Conservation (phyloP, 2,329 filamentous ascomycete species). For the Gaeumannomyces tritici region DNA sequence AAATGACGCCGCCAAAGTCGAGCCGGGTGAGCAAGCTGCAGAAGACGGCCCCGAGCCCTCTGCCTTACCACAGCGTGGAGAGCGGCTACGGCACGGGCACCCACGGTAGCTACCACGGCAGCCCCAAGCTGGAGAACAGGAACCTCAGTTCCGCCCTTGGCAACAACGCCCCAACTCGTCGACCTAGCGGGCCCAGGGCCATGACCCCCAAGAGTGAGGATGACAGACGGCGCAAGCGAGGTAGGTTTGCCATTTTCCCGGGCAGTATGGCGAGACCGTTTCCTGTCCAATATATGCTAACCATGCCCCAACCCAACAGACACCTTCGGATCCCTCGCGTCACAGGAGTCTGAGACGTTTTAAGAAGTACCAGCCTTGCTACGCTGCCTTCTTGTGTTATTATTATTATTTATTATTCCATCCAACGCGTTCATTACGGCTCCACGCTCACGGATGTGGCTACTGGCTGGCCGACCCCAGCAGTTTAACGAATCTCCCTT, state of each 20-base stretch:
- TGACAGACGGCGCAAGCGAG: constrained; percentile 46
- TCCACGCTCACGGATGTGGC: neutral
- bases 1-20: constrained; percentile 34
- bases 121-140: constrained; percentile 46
- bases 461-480: neutral
- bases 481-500: neutral
- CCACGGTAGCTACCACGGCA: constrained; percentile 35
- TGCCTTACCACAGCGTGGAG: constrained; percentile 47
- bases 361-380: constrained; percentile 19
- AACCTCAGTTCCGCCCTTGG: constrained; percentile 45
- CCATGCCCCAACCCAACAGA: constrained; percentile 21
- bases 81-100: constrained; percentile 40
- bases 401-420: neutral
- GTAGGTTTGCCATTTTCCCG: constrained; percentile 20
- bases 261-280: neutral
- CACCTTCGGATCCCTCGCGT: constrained; percentile 42
- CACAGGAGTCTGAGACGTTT: constrained; percentile 45
- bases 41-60: constrained; percentile 36
- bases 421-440: neutral
- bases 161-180: constrained; percentile 38
- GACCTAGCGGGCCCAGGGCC: constrained; percentile 48
- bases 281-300: neutral
- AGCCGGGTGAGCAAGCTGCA: constrained; percentile 40
- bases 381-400: neutral
- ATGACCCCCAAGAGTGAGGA: constrained; percentile 49